Conservation (phyloP, 164 flowering plant species). For the Dillenia suffruticosa region DNA sequence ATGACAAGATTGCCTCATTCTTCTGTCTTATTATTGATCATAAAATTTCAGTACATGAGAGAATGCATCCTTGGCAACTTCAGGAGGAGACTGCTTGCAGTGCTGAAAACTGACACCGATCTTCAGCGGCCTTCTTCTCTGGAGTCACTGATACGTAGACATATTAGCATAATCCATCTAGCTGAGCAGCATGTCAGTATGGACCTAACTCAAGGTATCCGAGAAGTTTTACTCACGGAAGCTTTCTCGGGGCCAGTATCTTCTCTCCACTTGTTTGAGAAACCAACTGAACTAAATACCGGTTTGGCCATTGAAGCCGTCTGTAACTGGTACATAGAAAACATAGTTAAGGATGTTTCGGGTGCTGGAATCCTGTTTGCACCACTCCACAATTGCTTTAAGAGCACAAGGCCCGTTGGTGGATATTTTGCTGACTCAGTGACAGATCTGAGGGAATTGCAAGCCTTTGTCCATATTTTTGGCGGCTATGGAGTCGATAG, state of each 20-base stretch:
- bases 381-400: conserved; percentile 78
- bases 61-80: conserved; percentile 96
- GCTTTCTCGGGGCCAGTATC: conserved; percentile 89
- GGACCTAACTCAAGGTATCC: conserved; percentile 90
- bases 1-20: too few species aligned
- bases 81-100: conserved; percentile 78
- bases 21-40: background rate
- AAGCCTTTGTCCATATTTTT: conserved; percentile 83
- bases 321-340: conserved; percentile 95
- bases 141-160: conserved; percentile 76
- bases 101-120: conserved; percentile 82
- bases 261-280: conserved; percentile 75
- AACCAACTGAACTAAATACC: conserved; percentile 56
- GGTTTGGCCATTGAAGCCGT: conserved; percentile 82
- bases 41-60: conserved; percentile 83
- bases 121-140: conserved; percentile 89
- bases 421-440: conserved; percentile 95
- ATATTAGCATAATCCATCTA: conserved; percentile 69
- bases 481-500: conserved; percentile 97
- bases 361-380: conserved; percentile 86
- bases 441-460: conserved; percentile 72
- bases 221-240: conserved; percentile 81
- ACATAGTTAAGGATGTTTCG: conserved; percentile 86
- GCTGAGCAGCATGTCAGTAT: conserved; percentile 98
- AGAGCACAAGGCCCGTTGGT: conserved; percentile 91